Conservation (phyloP, 2,329 filamentous ascomycete species). For the Clonostachys rosea region DNA sequence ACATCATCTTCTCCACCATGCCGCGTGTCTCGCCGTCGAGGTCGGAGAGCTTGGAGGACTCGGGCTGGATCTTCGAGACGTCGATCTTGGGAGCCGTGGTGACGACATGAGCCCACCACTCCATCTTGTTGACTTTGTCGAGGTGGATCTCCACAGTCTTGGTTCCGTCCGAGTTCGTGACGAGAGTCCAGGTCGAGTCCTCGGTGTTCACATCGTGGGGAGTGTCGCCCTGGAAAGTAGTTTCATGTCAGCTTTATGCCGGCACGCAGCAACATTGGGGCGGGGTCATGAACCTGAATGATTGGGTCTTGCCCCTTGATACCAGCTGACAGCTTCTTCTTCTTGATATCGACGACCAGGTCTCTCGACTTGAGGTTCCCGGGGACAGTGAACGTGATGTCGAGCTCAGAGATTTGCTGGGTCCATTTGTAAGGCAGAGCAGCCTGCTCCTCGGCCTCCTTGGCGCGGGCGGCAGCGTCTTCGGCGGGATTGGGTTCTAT, state of each 20-base stretch:
- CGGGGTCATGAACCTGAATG: constrained; percentile 56
- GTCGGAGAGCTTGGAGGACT: constrained; percentile 87
- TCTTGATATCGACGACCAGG: constrained; percentile 77
- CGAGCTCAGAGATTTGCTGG: constrained; percentile 85
- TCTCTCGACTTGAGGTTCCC: constrained; percentile 82
- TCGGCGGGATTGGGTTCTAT: constrained; percentile 51
- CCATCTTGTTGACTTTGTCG: constrained; percentile 94
- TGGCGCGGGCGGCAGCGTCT: constrained; percentile 55
- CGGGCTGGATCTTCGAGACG: constrained; percentile 89
- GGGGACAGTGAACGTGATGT: constrained; percentile 73
- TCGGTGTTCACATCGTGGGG: constrained; percentile 75
- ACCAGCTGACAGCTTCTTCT: constrained; percentile 70
- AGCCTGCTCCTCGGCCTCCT: constrained; percentile 83
- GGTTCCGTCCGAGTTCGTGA: constrained; percentile 64
- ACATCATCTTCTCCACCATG: constrained; percentile 99
- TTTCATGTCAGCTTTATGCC: background rate
- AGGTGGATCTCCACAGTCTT: constrained; percentile 75
- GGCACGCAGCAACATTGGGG: background rate
- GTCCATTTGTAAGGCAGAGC: constrained; percentile 96
- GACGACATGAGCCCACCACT: constrained; percentile 96
- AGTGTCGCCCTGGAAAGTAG: constrained; percentile 66
- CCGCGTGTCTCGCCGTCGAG: constrained; percentile 89
- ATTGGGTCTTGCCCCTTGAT: constrained; percentile 87
- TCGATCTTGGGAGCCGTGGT: constrained; percentile 87
- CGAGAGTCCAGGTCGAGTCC: constrained; percentile 92